Evolutionary conservation across 495 filamentous ascomycete genomes (phyloP).

Genomic region (Collariella sp.): DNA sequence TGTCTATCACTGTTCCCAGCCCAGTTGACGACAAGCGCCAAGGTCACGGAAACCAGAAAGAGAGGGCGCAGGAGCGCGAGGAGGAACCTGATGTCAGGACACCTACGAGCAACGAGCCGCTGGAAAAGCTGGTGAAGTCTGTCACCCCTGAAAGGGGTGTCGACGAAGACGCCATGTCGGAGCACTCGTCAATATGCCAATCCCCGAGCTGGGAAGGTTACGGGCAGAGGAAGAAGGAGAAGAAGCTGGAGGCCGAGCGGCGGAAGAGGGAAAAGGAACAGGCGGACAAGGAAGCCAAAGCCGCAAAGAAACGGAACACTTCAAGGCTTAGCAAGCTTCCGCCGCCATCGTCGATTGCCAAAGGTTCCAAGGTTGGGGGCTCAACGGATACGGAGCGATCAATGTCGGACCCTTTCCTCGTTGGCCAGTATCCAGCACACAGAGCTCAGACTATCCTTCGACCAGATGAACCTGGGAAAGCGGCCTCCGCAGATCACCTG

Average conservation of each 20-base stretch:
- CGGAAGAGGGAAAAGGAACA: conserved; percentile 36
- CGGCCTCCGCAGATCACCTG: conserved; percentile 18
- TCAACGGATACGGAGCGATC: conserved; percentile 21
- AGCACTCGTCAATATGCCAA: conserved; percentile 47
- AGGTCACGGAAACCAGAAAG: not conserved
- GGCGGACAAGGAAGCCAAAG: conserved; percentile 30
- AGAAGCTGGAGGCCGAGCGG: conserved; percentile 38
- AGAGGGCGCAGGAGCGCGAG: conserved; percentile 1
- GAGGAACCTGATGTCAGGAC: conserved; percentile 4
- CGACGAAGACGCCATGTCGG: conserved; percentile 33
- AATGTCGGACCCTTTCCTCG: conserved; percentile 26
- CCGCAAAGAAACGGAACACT: conserved; percentile 21
- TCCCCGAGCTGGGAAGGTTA: conserved; percentile 49
- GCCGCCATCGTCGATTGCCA: conserved; percentile 20
- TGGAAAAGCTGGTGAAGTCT: conserved; percentile 39
- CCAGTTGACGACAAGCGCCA: conserved; percentile 2
- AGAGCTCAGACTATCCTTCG: not conserved
- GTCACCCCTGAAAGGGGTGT: conserved; percentile 26
- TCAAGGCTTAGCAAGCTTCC: conserved; percentile 29
- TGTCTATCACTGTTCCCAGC: conserved; percentile 39
- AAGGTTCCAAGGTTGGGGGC: not conserved
- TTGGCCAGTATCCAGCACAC: conserved; percentile 10
- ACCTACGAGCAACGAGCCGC: conserved; percentile 10
- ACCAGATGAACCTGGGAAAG: conserved; percentile 9
- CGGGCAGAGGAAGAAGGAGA: conserved; percentile 41